These are phyloP conservation scores for Verticillium nubilum DNA, from an alignment of 2,329 filamentous ascomycete species.

Conservation along the genomic window DNA sequence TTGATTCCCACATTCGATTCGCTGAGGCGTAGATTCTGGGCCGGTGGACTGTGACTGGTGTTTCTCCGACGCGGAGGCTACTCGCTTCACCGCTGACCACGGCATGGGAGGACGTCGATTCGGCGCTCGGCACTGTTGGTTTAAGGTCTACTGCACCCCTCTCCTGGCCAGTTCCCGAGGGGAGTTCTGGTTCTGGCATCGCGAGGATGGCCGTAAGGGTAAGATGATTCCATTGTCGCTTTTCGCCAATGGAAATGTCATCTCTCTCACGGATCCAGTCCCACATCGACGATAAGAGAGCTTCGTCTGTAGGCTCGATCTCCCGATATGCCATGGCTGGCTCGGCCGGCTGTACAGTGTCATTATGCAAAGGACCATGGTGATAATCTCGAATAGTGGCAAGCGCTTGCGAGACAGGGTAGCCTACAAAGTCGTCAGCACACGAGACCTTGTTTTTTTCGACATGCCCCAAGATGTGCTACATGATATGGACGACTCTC, in stretches of 20 bases:
- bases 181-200: conserved; percentile 3
- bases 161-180: too few species aligned
- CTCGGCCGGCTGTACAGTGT: background rate
- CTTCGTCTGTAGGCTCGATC: background rate
- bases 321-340: background rate
- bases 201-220: conserved; percentile 11
- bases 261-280: conserved; percentile 16
- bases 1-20: conserved; percentile 52
- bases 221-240: conserved; percentile 13
- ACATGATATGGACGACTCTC: too few species aligned
- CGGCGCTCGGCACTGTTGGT: background rate
- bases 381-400: conserved; percentile 8
- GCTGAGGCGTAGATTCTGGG: conserved; percentile 43
- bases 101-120: background rate
- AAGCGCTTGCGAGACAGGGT: conserved; percentile 9
- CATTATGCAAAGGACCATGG: background rate
- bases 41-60: conserved; percentile 3
- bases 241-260: conserved; percentile 15
- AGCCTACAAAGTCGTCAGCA: conserved; percentile 8
- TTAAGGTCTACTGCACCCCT: too few species aligned
- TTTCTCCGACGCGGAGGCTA: background rate
- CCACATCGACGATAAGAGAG: conserved; percentile 13
- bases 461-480: background rate
- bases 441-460: background rate
- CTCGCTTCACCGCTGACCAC: background rate